These are phyloP conservation scores for Trypanosoma vivax DNA, from an alignment of 208 protist species.

Conservation along the genomic window DNA sequence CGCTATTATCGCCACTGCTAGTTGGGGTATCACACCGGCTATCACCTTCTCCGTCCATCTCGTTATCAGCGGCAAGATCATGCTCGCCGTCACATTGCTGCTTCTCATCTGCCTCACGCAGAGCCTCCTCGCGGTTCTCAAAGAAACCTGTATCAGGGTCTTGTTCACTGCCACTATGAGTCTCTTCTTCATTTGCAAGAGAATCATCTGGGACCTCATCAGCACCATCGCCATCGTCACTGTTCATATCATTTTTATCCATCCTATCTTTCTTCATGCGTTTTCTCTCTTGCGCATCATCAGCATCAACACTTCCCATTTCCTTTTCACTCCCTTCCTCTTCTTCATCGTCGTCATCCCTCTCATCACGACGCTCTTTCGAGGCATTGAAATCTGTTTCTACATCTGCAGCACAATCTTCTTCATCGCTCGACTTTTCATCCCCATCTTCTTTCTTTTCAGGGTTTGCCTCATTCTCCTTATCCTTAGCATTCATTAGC, in stretches of 20 bases:
- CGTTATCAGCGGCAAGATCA: constrained; percentile 66
- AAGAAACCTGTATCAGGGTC: constrained; percentile 83
- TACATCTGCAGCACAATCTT: constrained; percentile 88
- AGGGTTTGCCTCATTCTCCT: constrained; percentile 83
- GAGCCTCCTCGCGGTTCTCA: constrained; percentile 77
- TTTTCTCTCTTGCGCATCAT: constrained; percentile 81
- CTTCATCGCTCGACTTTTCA: constrained; percentile 56
- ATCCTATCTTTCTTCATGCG: constrained; percentile 70
- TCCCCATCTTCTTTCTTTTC: constrained; percentile 69
- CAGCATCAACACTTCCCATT: constrained; percentile 85
- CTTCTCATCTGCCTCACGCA: constrained; percentile 70
- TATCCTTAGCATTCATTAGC: constrained; percentile 90
- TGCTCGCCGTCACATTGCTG: constrained; percentile 42
- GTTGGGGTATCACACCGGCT: constrained; percentile 16
- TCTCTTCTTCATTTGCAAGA: constrained; percentile 29
- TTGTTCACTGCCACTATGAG: constrained; percentile 28
- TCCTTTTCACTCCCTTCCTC: constrained; percentile 72
- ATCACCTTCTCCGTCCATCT: constrained; percentile 34
- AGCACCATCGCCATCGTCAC: constrained; percentile 62
- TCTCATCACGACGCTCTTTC: constrained; percentile 76
- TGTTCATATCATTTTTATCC: constrained; percentile 65
- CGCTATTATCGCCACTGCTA: constrained; percentile 18
- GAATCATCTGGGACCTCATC: constrained; percentile 85
- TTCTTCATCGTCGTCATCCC: constrained; percentile 68
- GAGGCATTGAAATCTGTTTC: constrained; percentile 76